Conservation (phyloP, 2,329 filamentous ascomycete genomes). For the Neophaeococcomyces aloes region DNA sequence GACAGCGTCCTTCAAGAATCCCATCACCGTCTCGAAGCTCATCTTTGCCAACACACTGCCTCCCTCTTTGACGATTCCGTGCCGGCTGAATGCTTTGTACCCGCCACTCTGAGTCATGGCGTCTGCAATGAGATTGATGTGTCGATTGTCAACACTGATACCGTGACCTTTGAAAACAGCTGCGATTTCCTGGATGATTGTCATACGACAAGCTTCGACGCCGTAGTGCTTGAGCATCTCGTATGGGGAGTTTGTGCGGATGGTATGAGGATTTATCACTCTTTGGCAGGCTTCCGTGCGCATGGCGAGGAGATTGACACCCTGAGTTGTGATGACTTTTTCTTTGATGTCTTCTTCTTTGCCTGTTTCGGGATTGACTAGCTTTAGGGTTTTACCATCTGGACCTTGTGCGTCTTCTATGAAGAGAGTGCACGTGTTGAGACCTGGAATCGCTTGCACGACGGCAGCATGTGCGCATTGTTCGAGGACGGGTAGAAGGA, state of each 20-base stretch:
- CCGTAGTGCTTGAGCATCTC: constrained; percentile 78
- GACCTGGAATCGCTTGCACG: constrained; percentile 73
- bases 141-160: constrained; percentile 82
- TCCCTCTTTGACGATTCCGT: constrained; percentile 66
- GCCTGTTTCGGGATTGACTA: constrained; percentile 37
- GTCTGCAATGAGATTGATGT: constrained; percentile 90
- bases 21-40: constrained; percentile 96
- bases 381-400: constrained; percentile 37
- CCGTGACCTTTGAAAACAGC: constrained; percentile 82
- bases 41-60: constrained; percentile 94
- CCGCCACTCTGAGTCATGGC: constrained; percentile 92
- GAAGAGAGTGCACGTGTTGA: constrained; percentile 61
- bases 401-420: constrained; percentile 45
- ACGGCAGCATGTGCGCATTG: constrained; percentile 65
- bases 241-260: constrained; percentile 87
- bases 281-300: constrained; percentile 61
- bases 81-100: constrained; percentile 87
- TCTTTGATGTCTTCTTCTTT: constrained; percentile 42
- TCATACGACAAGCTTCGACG: constrained; percentile 80
- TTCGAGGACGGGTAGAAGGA: constrained; percentile 87
- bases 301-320: constrained; percentile 84
- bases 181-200: constrained; percentile 76
- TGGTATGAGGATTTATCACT: constrained; percentile 72
- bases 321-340: constrained; percentile 51
- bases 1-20: constrained; percentile 86